Base-by-base conservation (phyloP, 805 yeast species). In the Zygoascus biomembranicola region DNA sequence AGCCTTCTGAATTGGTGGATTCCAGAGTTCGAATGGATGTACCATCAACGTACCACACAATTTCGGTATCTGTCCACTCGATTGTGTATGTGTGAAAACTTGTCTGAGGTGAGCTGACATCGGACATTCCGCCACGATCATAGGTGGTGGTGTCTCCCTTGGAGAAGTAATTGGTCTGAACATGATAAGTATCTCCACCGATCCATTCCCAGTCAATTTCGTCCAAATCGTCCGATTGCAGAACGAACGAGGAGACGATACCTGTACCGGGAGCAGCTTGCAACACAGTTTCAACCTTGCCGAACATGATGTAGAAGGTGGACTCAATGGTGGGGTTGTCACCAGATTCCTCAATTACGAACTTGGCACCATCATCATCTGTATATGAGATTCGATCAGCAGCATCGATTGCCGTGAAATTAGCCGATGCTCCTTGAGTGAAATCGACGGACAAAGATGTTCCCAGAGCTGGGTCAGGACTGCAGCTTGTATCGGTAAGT, bases 121-220 rank as follows among this genome's bases (percentile, higher is more conserved):
- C 61, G 62, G 86, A 90, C 71, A 78, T 85, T 39, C 69, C 81
- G 53, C 96, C 96, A 62, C 97, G 78, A 65, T 87, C 88, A 63
- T 84, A 88, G 2, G 92, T 80, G 10, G 83, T 67, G 2, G 87
- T 81, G 64, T 83, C 72, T 56, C 96, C 97, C 66, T 90, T 85
- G 39, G 89, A 80, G 72, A 88, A 90, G 68, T 69, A 90, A 61
- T 70, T 71, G 26, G 90, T 75, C 70, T 87, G 95, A 61, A 85
- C 80, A 65, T 87, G 84, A 43, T 79, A 75, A 26, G 74, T 73
- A 65, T 90, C 95, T 48, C 87, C 82, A 18, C 97, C 97, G 46
- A 86, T 74, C 83, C 94, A 85, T 68, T 90, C 97, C 49, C 86
- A 64, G 70, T 90, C 97, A 47, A 90, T 81, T 70, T 90, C 97